A percentile compares a stretch with the other conserved stretches of the same genome.
Evolutionary conservation across 768 basidiomycete species (phyloP).

Genomic region (Coprinellus micaceus): DNA sequence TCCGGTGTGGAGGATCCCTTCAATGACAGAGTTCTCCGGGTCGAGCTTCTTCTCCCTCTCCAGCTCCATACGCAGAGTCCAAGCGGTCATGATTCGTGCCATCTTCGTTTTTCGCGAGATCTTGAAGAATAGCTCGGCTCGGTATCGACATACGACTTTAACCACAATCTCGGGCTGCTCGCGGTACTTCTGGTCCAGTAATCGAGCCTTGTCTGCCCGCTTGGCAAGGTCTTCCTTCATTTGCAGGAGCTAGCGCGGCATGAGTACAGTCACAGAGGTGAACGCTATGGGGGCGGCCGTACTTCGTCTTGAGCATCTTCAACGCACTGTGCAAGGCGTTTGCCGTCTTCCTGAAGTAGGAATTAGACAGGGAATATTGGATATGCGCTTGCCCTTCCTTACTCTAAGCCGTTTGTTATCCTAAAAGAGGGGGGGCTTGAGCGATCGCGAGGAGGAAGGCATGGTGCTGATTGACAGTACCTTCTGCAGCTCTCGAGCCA

Average conservation of each 20-base stretch:
- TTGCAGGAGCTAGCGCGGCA: constrained; percentile 53
- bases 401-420: constrained; percentile 89
- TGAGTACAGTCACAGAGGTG: not conserved
- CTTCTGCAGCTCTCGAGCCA: constrained; percentile 87
- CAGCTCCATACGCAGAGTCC: constrained; percentile 86
- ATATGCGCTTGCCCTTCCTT: constrained; percentile 22
- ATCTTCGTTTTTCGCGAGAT: constrained; percentile 88
- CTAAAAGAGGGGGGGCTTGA: constrained; percentile 34
- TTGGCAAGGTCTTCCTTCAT: constrained; percentile 83
- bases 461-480: constrained; percentile 35
- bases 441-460: constrained; percentile 1
- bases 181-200: constrained; percentile 76
- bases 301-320: constrained; percentile 87
- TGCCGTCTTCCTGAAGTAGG: constrained; percentile 72
- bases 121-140: constrained; percentile 90
- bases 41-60: constrained; percentile 44
- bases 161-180: constrained; percentile 89
- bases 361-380: constrained; percentile 13
- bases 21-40: constrained; percentile 20
- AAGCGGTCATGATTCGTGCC: constrained; percentile 77
- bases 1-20: constrained; percentile 22
- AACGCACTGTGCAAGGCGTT: constrained; percentile 73
- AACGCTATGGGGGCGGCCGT: constrained; percentile 10
- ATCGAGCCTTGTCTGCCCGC: constrained; percentile 72
- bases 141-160: constrained; percentile 85